These are phyloP conservation scores for Coniophora puteana DNA, from an alignment of 1,284 basidiomycete species.

Conservation along the genomic window DNA sequence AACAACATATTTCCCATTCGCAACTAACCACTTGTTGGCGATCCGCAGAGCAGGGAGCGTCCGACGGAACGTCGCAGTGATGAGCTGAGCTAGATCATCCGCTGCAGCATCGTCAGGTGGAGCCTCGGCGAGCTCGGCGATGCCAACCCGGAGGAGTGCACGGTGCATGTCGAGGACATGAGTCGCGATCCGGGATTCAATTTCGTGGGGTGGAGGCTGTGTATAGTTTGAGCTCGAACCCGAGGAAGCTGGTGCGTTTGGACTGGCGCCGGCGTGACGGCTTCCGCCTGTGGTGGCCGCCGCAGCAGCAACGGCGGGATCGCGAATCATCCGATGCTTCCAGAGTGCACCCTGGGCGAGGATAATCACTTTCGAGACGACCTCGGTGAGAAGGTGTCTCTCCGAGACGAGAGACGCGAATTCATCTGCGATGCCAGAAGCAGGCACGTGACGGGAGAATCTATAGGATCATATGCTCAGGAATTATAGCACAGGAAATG, in stretches of 20 bases:
- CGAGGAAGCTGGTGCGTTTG: neutral
- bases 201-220: conserved; percentile 19
- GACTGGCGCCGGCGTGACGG: neutral
- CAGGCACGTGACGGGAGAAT: conserved; percentile 18
- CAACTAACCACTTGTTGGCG: conserved; percentile 84
- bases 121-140: conserved; percentile 49
- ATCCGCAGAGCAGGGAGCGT: conserved; percentile 87
- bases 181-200: conserved; percentile 68
- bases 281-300: too few species aligned
- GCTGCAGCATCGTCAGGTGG: conserved; percentile 50
- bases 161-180: conserved; percentile 75
- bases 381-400: conserved; percentile 71
- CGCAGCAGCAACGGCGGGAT: conserved; percentile 19
- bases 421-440: conserved; percentile 44
- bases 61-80: conserved; percentile 83
- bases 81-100: conserved; percentile 71
- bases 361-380: conserved; percentile 73
- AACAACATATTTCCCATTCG: conserved; percentile 72
- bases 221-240: too few species aligned
- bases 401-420: conserved; percentile 61
- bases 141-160: conserved; percentile 66
- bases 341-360: conserved; percentile 78
- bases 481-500: conserved; percentile 3
- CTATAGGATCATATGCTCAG: conserved; percentile 14
- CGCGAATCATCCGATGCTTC: conserved; percentile 71